A percentile compares a stretch with the other conserved stretches of the same genome.
phyloP scores from a whole-genome alignment of 148 eudicot species.

The Chenopodium formosanum region DNA sequence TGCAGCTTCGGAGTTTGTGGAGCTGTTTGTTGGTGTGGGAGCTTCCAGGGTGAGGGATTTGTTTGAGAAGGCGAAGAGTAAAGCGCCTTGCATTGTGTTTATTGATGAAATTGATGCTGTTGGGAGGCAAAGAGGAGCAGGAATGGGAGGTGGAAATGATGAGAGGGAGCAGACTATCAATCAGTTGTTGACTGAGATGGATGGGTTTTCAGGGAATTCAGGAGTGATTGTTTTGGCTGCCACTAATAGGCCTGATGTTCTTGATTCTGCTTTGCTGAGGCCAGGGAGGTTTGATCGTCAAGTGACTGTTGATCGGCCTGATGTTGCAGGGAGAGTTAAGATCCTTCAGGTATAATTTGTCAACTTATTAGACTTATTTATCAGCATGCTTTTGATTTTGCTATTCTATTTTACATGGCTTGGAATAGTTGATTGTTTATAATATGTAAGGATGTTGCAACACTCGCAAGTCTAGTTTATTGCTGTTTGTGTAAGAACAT shows the following conservation, averaged over 20 bases:
- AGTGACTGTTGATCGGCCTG: slow-evolving; percentile 96
- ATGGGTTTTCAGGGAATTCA: slow-evolving; percentile 93
- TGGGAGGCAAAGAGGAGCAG: slow-evolving; percentile 99
- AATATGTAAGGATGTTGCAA: neutral
- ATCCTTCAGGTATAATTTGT: slow-evolving; percentile 73
- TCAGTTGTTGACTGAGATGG: slow-evolving; percentile 99
- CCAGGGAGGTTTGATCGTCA: slow-evolving; percentile 99
- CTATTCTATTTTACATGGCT: neutral
- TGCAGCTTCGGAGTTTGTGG: slow-evolving; percentile 95
- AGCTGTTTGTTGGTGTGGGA: slow-evolving; percentile 95
- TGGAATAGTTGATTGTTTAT: neutral
- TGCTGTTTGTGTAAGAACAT: too few species aligned
- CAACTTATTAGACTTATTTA: neutral
- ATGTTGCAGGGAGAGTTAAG: slow-evolving; percentile 96
- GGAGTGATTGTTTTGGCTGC: slow-evolving; percentile 99
- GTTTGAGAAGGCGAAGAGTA: slow-evolving; percentile 92
- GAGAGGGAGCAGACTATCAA: slow-evolving; percentile 99
- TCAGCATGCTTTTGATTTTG: neutral
- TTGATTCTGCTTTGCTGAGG: slow-evolving; percentile 95
- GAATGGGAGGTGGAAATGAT: slow-evolving; percentile 96
- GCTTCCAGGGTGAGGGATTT: slow-evolving; percentile 95
- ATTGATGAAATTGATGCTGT: slow-evolving; percentile 99
- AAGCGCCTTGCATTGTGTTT: slow-evolving; percentile 97
- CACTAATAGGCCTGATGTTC: slow-evolving; percentile 94
- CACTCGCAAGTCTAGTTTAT: neutral